These are phyloP conservation scores for Fagus sylvatica DNA, from an alignment of 306 rosid genomes.

Conservation along the genomic window DNA sequence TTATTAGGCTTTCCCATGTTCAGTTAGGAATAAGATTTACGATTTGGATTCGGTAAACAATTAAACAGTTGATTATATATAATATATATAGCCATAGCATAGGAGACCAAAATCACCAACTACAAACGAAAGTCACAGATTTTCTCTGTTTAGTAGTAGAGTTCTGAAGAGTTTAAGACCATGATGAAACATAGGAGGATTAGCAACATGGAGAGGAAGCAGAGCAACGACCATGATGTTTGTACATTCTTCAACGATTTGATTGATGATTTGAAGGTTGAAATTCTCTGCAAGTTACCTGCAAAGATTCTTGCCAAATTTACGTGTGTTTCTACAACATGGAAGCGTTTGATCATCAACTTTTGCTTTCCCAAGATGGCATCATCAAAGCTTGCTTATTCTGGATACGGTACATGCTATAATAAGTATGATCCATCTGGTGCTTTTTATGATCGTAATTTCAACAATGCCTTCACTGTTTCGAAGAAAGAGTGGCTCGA, in stretches of 20 bases:
- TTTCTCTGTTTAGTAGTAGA: too few species aligned
- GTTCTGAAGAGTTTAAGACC: too few species aligned
- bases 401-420: neutral
- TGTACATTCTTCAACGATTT: neutral
- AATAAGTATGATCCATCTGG: neutral
- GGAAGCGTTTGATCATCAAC: neutral
- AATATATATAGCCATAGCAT: too few species aligned
- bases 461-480: neutral
- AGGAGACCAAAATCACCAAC: too few species aligned
- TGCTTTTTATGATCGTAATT: neutral
- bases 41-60: too few species aligned
- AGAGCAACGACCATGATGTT: too few species aligned
- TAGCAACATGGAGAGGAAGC: too few species aligned
- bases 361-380: neutral
- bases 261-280: neutral
- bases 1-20: too few species aligned
- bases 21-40: too few species aligned
- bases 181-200: too few species aligned
- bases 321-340: neutral
- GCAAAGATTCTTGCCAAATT: neutral
- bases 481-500: neutral
- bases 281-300: constrained; percentile 1
- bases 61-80: too few species aligned
- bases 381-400: neutral
- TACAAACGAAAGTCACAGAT: too few species aligned